phyloP scores from a whole-genome alignment of 192 early-diverging fungal genomes.

The Podila clonocystis region DNA sequence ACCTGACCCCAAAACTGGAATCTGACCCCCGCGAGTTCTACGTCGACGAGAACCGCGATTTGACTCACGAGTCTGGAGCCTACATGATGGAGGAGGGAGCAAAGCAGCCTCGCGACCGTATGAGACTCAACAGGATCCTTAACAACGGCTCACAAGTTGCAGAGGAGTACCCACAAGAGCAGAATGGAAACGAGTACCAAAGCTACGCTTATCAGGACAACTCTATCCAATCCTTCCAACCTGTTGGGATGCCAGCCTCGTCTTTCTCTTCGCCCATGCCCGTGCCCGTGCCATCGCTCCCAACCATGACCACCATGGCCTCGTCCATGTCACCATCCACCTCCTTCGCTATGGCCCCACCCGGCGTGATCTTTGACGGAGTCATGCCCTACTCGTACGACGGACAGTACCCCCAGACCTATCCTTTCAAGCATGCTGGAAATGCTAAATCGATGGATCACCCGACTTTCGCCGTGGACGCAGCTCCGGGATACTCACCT shows the following conservation, averaged over 20 bases:
- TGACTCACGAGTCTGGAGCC: constrained; percentile 1
- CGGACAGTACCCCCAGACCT: constrained; percentile 34
- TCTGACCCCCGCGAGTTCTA: constrained; percentile 45
- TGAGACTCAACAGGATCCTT: constrained; percentile 49
- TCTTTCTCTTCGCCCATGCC: constrained; percentile 38
- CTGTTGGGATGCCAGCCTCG: constrained; percentile 30
- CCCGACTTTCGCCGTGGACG: constrained; percentile 18
- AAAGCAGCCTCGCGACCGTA: constrained; percentile 48
- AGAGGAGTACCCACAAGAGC: constrained; percentile 7
- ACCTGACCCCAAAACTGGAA: constrained; percentile 37
- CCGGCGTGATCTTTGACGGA: constrained; percentile 42
- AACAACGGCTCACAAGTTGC: constrained; percentile 20
- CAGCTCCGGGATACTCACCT: constrained; percentile 23
- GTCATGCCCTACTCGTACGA: constrained; percentile 45
- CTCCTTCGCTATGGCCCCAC: constrained; percentile 46
- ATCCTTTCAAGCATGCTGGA: constrained; percentile 52
- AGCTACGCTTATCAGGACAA: constrained; percentile 32
- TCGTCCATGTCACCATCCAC: constrained; percentile 43
- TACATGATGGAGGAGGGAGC: constrained; percentile 35
- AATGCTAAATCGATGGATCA: constrained; percentile 49
- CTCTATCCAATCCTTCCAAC: constrained; percentile 35
- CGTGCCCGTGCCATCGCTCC: constrained; percentile 34
- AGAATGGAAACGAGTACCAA: constrained; percentile 4
- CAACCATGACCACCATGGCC: constrained; percentile 45
- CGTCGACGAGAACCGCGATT: constrained; percentile 33